Evolutionary conservation across 2,329 filamentous ascomycete species (phyloP), one percentile per base, ranked within the genome.

Genomic region (Aspergillus proliferans): DNA sequence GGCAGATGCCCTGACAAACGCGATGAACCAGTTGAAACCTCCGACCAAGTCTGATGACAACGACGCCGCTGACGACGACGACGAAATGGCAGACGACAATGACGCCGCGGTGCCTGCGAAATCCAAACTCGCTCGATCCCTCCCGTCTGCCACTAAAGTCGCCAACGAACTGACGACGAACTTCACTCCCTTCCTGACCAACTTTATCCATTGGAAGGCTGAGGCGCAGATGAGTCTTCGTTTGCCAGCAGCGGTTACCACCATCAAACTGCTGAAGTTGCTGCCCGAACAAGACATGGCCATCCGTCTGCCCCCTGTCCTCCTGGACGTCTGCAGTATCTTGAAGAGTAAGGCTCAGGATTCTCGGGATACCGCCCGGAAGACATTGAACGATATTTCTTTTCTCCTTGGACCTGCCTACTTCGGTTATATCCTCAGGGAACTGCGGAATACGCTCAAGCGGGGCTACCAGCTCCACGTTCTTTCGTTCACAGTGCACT

Each of bases 381-480:
- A 88, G 59, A 95, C 93, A 0, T 76, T 98, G 26, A 82, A 87
- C 15, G 87, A 94, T 52, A 93, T 97, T 57, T 82, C 89, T 8
- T 78, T 82, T 9, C 77, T 95, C 30, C 78, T 96, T 36, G 93
- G 93, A 0, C 82, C 92, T 0, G 77, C 81, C 1, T 94, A 88
- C 66, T 86, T 98, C 59, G 87, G 87, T 2, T 97, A 97, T 66
- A 84, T 98, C n/a, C 75, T 98, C 50, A 94, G 91, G 63, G 91
- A 97, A 65, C 75, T 98, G 21, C 81, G 89, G 45, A 85, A 86
- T 49, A 88, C 92, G 6, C 77, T 98, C 10, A 85, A 84, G 43
- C 82, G 85, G 60, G 93, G 93, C 4, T 95, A 94, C 62, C 93
- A 98, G 62, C 79, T 97, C 36, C 93, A 98, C 66, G 90, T 98